Evolutionary conservation across 176 grass and related monocot genomes (phyloP).

Genomic region (Triticum timopheevii): DNA sequence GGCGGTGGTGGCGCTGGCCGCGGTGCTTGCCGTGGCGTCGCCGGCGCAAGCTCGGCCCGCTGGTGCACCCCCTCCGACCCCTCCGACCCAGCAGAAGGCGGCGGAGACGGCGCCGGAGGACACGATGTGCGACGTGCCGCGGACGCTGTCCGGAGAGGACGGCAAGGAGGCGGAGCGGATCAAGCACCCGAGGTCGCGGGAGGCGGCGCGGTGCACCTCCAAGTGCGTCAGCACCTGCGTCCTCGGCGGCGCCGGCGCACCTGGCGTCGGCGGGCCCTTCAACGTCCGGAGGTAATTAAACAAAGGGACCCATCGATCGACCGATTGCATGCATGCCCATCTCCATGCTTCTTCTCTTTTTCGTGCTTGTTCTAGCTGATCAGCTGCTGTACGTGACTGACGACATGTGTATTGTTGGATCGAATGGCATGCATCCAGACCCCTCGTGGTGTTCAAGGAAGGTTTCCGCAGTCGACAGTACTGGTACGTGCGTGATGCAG

Average conservation of each 20-base stretch:
- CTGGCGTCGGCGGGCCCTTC: slow-evolving; percentile 65
- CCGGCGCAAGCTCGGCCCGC: not conserved
- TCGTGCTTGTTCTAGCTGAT: not conserved
- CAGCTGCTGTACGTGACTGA: not conserved
- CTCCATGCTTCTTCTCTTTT: not conserved
- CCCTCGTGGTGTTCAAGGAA: slow-evolving; percentile 61
- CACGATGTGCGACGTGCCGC: slow-evolving; percentile 52
- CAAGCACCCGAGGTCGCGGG: slow-evolving; percentile 50
- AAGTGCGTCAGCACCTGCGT: slow-evolving; percentile 83
- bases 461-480: slow-evolving; percentile 65
- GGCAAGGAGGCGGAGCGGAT: slow-evolving; percentile 31
- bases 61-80: not conserved
- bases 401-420: not conserved
- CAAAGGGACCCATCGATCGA: not conserved
- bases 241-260: slow-evolving; percentile 66
- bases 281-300: slow-evolving; percentile 48
- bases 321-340: no score
- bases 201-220: slow-evolving; percentile 52
- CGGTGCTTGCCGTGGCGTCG: slow-evolving; percentile 13
- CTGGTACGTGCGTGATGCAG: slow-evolving; percentile 25
- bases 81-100: not conserved
- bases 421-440: not conserved
- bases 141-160: slow-evolving; percentile 39
- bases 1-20: slow-evolving; percentile 38
- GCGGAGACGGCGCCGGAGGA: not conserved